phyloP scores from a whole-genome alignment of 225 moss, liverwort and hornwort genomes.

The Climacium dendroides region DNA sequence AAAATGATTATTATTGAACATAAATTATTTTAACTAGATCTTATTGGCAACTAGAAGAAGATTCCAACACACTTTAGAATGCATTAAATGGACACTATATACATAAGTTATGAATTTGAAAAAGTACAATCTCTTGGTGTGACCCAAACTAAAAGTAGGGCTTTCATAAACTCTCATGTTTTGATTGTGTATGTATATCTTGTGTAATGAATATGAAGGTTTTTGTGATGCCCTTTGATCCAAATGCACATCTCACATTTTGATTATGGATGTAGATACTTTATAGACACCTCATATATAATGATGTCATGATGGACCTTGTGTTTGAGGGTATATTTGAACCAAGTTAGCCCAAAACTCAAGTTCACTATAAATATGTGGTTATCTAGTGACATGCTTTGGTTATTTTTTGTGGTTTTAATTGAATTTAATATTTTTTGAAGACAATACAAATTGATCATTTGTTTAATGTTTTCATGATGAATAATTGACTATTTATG shows the following conservation, averaged over 20 bases:
- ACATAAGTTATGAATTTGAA: not conserved
- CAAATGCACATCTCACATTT: not conserved
- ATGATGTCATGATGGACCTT: not conserved
- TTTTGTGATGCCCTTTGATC: not conserved
- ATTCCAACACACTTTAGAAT: not conserved
- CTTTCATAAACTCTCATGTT: not conserved
- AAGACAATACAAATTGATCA: too few species aligned
- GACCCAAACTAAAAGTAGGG: not conserved
- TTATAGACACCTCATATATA: not conserved
- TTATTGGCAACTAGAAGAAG: not conserved
- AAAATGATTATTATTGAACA: not conserved
- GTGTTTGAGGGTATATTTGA: not conserved
- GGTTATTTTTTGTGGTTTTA: too few species aligned
- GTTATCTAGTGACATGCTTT: too few species aligned
- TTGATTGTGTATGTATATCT: not conserved
- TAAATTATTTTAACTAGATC: not conserved
- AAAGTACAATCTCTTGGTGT: not conserved
- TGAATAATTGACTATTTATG: too few species aligned
- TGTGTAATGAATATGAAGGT: not conserved
- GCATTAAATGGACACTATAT: not conserved
- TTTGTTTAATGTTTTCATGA: too few species aligned
- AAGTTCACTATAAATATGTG: rapidly evolving
- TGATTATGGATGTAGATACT: rapidly evolving
- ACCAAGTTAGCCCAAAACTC: not conserved
- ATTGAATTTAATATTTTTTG: too few species aligned